Evolutionary conservation across 2,329 filamentous ascomycete species (phyloP).

Genomic region (Neurospora sp.): DNA sequence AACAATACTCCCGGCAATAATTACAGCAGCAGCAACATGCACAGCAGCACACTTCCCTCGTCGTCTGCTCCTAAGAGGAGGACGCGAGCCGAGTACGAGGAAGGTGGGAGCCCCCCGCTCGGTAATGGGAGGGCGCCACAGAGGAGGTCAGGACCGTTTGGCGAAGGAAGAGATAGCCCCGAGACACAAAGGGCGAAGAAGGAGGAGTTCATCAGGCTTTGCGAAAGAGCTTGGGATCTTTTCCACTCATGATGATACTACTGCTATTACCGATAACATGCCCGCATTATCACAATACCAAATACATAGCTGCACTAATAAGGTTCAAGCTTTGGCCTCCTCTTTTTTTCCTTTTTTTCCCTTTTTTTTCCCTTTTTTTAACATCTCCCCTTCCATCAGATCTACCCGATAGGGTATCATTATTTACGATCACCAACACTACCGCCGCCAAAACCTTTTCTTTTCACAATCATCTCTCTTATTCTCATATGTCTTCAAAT

Average conservation of each 20-base stretch:
- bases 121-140: constrained; percentile 38
- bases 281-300: background rate
- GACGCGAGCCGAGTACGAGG: constrained; percentile 84
- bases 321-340: background rate
- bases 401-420: background rate
- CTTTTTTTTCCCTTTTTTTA: background rate
- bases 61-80: constrained; percentile 47
- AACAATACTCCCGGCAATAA: constrained; percentile 2
- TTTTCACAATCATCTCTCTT: background rate
- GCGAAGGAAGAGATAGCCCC: constrained; percentile 71
- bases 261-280: background rate
- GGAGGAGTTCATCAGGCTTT: constrained; percentile 81
- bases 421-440: background rate
- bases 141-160: constrained; percentile 58
- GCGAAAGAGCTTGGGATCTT: constrained; percentile 87
- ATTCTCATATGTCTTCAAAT: background rate
- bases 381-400: background rate
- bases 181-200: constrained; percentile 80
- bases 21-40: background rate
- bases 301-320: background rate
- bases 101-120: constrained; percentile 77
- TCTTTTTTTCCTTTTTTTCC: background rate
- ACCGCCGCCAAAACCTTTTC: background rate
- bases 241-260: constrained; percentile 67
- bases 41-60: background rate